Base-by-base conservation (phyloP, 2,329 filamentous ascomycete genomes). In the Madurella mycetomatis region DNA sequence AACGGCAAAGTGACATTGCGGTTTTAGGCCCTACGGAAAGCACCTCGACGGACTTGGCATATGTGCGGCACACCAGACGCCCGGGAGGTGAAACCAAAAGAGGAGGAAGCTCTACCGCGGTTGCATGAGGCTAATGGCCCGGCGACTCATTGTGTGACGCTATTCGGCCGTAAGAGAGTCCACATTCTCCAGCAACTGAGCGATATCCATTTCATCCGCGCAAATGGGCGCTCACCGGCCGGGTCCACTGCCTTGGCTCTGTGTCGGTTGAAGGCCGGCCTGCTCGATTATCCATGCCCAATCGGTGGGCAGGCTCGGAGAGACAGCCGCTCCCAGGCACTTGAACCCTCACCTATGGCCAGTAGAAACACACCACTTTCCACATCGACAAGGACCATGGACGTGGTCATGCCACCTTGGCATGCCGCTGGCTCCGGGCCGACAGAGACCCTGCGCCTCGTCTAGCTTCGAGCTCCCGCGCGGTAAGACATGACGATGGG, bases 201-300 rank as follows among this genome's bases (percentile, higher is more conserved):
- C 48, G 55, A 55, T 53, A 50, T 41, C 58, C 56, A 51, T 62
- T 64, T 57, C 55, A 63, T 51, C 62, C 61, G 62, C 60, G 51
- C 61, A 62, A 62, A 62, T 63, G 59, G 55, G 54, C 48, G 37
- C 32, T 45, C 44, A 41, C 46, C 49, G 49, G 51, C 11, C 25
- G 50, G 55, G 31, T 53, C 60, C 62, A 61, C 59, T 41, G 47
- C 50, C 59, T 55, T 55, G 59, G 47, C 46, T 37, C 31, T 51
- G 43, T 49, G 48, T 49, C 52, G 47, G 47, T 48, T 25, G 51
- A 47, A 47, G 53, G 56, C 48, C 51, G 44, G n/a, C 45, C 41
- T 16, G 47, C 51, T 44, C 54, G 31, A 62, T 58, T 56, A 62
- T 41, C 60, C 60, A 61, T 57, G 59, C 59, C 59, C 13, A 60